These are phyloP conservation scores for Herpomyces periplanetae DNA, from an alignment of 2,329 filamentous ascomycete species.

Conservation along the genomic window DNA sequence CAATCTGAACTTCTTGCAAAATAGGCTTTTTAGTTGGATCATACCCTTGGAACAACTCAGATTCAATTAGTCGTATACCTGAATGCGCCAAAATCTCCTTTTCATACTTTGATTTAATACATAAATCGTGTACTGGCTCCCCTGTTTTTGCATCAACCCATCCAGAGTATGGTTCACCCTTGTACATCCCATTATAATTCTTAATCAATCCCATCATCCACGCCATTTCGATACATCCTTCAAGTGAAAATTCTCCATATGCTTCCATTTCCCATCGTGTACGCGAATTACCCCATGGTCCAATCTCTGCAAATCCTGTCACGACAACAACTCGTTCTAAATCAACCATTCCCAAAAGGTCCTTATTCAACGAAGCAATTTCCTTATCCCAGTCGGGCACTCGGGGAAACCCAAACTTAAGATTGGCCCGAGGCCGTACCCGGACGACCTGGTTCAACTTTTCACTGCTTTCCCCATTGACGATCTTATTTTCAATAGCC, in stretches of 20 bases:
- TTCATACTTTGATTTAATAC: constrained; percentile 89
- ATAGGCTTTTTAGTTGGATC: constrained; percentile 96
- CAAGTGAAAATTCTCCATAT: constrained; percentile 72
- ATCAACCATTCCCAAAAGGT: constrained; percentile 89
- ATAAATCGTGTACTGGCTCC: constrained; percentile 88
- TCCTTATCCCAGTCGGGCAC: constrained; percentile 73
- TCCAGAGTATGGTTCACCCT: constrained; percentile 88
- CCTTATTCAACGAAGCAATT: constrained; percentile 47
- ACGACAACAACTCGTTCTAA: constrained; percentile 92
- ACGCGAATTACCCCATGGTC: constrained; percentile 93
- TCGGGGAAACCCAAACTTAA: constrained; percentile 80
- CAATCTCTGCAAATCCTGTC: constrained; percentile 77
- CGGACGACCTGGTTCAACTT: constrained; percentile 75
- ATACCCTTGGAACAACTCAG: constrained; percentile 80
- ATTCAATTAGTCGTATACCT: constrained; percentile 86
- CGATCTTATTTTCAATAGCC: constrained; percentile 75
- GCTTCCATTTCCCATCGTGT: constrained; percentile 99
- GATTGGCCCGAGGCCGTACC: constrained; percentile 72
- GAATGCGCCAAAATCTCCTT: constrained; percentile 83
- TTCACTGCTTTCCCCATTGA: constrained; percentile 76
- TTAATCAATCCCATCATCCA: constrained; percentile 99
- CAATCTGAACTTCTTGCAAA: constrained; percentile 81
- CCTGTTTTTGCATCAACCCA: constrained; percentile 72
- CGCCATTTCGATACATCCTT: constrained; percentile 94
- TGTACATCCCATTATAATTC: constrained; percentile 82